Evolutionary conservation across 1,139 yeast genomes (phyloP), one percentile per base, ranked within the genome.

Genomic region (Lodderomyces oxycetoniae): DNA sequence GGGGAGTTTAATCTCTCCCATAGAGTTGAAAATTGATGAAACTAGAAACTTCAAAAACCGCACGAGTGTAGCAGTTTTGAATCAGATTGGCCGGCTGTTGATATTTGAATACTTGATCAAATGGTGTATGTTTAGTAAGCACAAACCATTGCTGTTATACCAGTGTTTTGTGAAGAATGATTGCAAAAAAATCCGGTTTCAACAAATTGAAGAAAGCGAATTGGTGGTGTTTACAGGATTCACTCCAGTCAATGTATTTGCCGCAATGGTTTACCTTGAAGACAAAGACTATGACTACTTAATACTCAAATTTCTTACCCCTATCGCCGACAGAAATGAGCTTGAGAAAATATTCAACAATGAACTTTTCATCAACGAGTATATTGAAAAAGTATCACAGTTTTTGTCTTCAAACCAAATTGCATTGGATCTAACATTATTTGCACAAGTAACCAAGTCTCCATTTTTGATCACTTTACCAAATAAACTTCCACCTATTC

Each of bases 51-150:
- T 32, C 15, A 11, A 19, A 8, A 36, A 33, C 25, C 29, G 35
- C 10, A 36, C 39, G 19, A 31, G 30, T 9, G 23, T 23, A 21
- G 31, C 15, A 19, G 28, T 27, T 9, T 26, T 36, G 22, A 30
- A 36, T 15, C 30, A 22, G 10, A 27, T 36, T 24, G 39, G 39
- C 8, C n/a, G 12, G 10, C 39, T 36, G 39, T 16, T 36, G 22
- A 14, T 30, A 12, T 17, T 21, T 3, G 39, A 36, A 16, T 24
- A 26, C 13, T 7, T 30, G 26, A 21, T n/a, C 9, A 29, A 20
- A 17, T 30, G 36, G 31, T 20, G 20, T 11, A 24, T 33, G 8
- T 17, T 17, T 26, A 26, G 25, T 13, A 24, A 2, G 5, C 11
- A 13, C 9, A 22, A 23, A 20, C 31, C 26, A 13, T n/a, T 19